phyloP scores from a whole-genome alignment of 768 basidiomycete species.

The Panus rudis region DNA sequence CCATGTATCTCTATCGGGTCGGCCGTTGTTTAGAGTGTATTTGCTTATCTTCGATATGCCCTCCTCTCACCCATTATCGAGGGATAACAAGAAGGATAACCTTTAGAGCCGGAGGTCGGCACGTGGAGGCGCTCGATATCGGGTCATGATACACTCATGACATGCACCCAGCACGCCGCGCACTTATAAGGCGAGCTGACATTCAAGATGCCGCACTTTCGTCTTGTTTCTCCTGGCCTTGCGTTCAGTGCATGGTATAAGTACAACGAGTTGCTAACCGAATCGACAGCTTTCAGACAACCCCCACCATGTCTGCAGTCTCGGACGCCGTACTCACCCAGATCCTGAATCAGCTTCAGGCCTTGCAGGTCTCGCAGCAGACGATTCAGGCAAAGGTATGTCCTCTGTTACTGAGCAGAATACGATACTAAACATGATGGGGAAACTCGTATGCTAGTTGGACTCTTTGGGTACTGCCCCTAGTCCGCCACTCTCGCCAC shows the following conservation, averaged over 20 bases:
- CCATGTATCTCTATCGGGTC: too few relatives aligned
- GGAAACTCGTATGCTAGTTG: not conserved
- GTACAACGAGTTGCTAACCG: not conserved
- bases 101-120: too few relatives aligned
- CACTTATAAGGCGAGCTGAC: not conserved
- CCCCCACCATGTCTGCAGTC: constrained; percentile 8
- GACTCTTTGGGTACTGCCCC: constrained; percentile 5
- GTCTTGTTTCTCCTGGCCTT: not conserved
- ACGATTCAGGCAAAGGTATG: constrained; percentile 71
- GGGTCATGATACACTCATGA: too few relatives aligned
- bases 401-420: not conserved
- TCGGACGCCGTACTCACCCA: constrained; percentile 58
- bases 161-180: too few relatives aligned
- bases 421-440: constrained; percentile 2
- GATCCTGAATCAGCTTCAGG: constrained; percentile 65
- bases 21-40: too few relatives aligned
- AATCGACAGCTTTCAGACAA: not conserved
- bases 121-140: too few relatives aligned
- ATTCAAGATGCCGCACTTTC: not conserved
- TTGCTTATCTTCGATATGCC: too few relatives aligned
- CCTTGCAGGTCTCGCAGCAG: constrained; percentile 70
- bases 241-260: not conserved
- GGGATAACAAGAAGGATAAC: too few relatives aligned
- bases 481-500: constrained; percentile 8
- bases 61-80: too few relatives aligned